Evolutionary conservation across 2,329 filamentous ascomycete genomes (phyloP), one percentile per base, ranked within the genome.

Genomic region (Endocalyx cinctus): DNA sequence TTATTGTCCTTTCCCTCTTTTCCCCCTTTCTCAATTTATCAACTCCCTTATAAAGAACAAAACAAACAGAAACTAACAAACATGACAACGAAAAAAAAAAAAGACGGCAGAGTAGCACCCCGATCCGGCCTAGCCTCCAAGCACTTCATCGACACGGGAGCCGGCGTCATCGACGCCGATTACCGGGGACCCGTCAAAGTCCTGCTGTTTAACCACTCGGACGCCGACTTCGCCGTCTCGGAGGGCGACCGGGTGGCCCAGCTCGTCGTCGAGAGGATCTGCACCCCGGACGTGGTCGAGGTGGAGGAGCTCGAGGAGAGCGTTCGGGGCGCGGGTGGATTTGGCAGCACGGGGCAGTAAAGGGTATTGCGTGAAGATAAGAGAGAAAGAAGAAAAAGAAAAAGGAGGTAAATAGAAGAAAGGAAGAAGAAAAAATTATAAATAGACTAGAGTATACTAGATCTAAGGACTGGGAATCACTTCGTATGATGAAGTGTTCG

Each of bases 151-250:
- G 88, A 96, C 61, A 92, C 86, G 0, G 88, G 94, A 42, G 92
- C 92, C 0, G 92, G 92, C 34, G 92, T 98, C 45, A 97, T 98
- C 51, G 92, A 98, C 62, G 89, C 90, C 20, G 92, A 98, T 64
- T 98, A 98, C 69, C 78, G 92, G 22, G 92, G 92, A 14, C 85
- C 85, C 48, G 83, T 98, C 52, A 95, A 94, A 70, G 84, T 98
- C 17, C 73, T 98, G 47, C 77, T 98, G 33, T 97, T 97, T 63
- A 98, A 98, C 67, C 82, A 94, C 61, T 75, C 74, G 32, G 88
- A 95, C 31, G 64, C 66, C 25, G 88, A 95, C 58, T 97, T 94
- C 56, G 70, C 66, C 45, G 70, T 98, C 46, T 82, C 83, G 54
- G 80, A 84, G 55, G 90, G 90, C 31, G 92, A 98, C 63, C 83